Base-by-base conservation (phyloP, 768 basidiomycete species). In the Neoboletus magnificus region DNA sequence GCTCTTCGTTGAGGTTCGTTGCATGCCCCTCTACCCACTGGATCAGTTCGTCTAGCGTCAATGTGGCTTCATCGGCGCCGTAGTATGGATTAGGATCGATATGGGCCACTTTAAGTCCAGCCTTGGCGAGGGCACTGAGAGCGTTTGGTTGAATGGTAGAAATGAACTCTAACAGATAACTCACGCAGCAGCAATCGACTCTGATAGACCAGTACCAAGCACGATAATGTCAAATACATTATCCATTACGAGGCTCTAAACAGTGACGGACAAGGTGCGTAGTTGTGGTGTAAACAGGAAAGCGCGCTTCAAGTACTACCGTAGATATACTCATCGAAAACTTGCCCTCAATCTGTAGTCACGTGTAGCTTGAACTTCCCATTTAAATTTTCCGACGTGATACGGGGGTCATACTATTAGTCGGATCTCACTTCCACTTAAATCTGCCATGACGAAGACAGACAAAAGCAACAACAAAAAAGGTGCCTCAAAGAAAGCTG, bases 151-250 rank as follows among this genome's bases (percentile, higher is more conserved):
- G 52, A 51, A 49, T 35, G 52, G 49, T 27, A 29, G n/a, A 48
- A 46, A 50, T 48, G 44, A 46, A 49, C 3, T 18, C 0, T 1
- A 13, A 32, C 22, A 15, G 29, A 10, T 10, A 2, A 73, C 91
- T 82, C 74, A 96, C 93, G 94, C 92, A 61, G 94, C 91, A 48
- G 81, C 72, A 35, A 98, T 91, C 12, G 93, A 93, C 66, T 95
- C 87, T 35, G 87, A 79, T 5, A 98, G 74, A 1, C 88, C 89
- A n/a, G 89, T 91, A 5, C 90, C 89, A 44, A 91, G 69, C 39
- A 91, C 74, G 37, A 87, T 75, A 30, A 82, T 81, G 59, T 92
- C 88, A 59, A 89, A 87, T 36, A 73, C 66, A 56, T 72, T 62
- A 3, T 77, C 73, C 74, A 75, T 77, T 15, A 16, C 15, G 10